Evolutionary conservation across 2,329 filamentous ascomycete species (phyloP), one percentile per base, ranked within the genome.

Genomic region (Fusarium verrucosum): DNA sequence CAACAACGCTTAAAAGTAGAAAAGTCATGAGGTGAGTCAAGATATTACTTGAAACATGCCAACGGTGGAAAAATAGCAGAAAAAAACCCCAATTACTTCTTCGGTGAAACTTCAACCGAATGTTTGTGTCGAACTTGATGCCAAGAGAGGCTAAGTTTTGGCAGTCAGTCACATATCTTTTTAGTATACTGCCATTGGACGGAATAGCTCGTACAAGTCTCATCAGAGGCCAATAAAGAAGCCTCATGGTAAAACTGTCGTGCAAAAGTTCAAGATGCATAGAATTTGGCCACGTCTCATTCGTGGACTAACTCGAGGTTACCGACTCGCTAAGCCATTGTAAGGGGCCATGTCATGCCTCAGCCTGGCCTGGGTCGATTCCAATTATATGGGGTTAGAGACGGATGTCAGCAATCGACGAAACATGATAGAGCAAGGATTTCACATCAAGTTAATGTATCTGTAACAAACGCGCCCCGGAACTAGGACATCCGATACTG

Each of bases 251-350:
- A 30, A 60, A 23, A 45, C 32, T 51, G 44, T 20, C 25, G 32
- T 57, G 33, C 14, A 22, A 37, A 36, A 50, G 40, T 40, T 30
- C 36, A 50, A 59, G 36, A 51, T 35, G 17, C 25, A 19, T 30
- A 33, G 19, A 37, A 36, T 61, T 60, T 44, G 43, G 36, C 16
- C 22, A n/a, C 19, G 30, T 10, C 40, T 59, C 54, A 66, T 66
- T 70, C 59, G 61, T 71, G 66, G 66, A 66, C 67, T 60, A 64
- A 66, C 17, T 23, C 8, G 8, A 23, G n/a, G n/a, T 30, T 30
- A 30, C 14, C 42, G 19, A 13, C 9, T 35, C 28, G 44, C 30
- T 40, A 41, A 26, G 62, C 58, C 36, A 50, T 49, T 32, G 28
- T 33, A 62, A 36, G 62, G 49, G 53, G 17, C 32, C 30, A 46